phyloP scores from a whole-genome alignment of 345 rosid genomes.

The Euphorbia pulcherrima region DNA sequence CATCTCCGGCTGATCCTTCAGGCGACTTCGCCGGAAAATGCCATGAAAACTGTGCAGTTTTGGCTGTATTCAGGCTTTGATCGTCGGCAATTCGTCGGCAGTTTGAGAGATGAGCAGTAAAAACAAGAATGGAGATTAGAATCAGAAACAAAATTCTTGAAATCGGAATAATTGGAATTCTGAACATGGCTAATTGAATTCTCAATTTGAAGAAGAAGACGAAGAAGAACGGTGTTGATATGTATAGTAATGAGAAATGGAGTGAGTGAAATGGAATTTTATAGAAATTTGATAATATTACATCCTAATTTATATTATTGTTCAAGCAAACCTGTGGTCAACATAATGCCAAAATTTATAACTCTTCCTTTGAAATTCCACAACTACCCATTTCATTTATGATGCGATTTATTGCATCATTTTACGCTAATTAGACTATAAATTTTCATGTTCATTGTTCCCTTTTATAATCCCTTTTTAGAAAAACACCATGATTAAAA shows the following conservation, averaged over 20 bases:
- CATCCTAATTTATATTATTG: no score
- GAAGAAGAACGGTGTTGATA: not conserved
- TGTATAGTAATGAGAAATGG: not conserved
- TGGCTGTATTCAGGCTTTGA: conserved; percentile 2
- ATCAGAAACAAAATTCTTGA: not conserved
- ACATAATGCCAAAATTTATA: not conserved
- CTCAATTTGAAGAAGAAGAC: not conserved
- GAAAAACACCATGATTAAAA: no score
- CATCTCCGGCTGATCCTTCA: conserved; percentile 13
- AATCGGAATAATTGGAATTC: not conserved
- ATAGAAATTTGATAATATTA: not conserved
- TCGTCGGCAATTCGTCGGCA: not conserved
- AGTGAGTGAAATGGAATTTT: not conserved
- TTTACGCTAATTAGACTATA: not conserved
- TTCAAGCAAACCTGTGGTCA: not conserved
- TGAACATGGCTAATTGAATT: not conserved
- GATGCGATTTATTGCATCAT: not conserved
- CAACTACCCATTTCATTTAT: not conserved
- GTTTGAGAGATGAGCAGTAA: not conserved
- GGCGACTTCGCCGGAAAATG: conserved; percentile 31
- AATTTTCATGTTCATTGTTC: not conserved
- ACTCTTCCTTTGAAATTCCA: not conserved
- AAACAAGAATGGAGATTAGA: not conserved
- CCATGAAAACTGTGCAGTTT: conserved; percentile 13
- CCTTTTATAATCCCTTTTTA: no score